Conservation (phyloP, 495 filamentous ascomycete species). For the Glarea lozoyensis region DNA sequence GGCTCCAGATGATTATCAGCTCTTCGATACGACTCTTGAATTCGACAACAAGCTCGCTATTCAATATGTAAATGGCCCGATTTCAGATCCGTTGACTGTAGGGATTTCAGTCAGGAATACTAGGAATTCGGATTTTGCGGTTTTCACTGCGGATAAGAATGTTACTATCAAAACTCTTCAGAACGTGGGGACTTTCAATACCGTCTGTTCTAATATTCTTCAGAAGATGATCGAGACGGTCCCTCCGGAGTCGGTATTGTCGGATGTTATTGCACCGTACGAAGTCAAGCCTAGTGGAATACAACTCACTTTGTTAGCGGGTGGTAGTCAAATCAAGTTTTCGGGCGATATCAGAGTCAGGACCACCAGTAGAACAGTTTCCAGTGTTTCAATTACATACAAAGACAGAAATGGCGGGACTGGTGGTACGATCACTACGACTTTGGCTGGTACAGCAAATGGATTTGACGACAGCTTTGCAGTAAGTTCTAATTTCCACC, state of each 20-base stretch:
- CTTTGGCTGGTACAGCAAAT: conserved; percentile 32
- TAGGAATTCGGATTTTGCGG: conserved; percentile 44
- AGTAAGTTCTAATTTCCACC: conserved; percentile 24
- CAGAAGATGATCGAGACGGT: conserved; percentile 56
- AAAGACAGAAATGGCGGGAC: conserved; percentile 23
- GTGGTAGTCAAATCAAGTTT: conserved; percentile 26
- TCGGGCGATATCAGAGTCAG: conserved; percentile 31
- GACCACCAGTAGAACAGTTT: conserved; percentile 23
- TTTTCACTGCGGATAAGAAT: conserved; percentile 49
- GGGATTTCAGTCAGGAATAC: conserved; percentile 29
- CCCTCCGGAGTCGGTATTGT: conserved; percentile 35
- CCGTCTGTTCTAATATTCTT: conserved; percentile 40
- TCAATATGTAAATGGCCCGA: conserved; percentile 46
- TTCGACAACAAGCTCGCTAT: conserved; percentile 49
- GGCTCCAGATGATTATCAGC: conserved; percentile 36
- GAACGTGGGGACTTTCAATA: conserved; percentile 30
- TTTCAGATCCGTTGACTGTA: conserved; percentile 42
- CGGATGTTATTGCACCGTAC: conserved; percentile 44
- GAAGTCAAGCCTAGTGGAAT: conserved; percentile 46
- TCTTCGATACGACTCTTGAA: conserved; percentile 28
- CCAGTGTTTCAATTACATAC: conserved; percentile 27
- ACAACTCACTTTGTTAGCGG: conserved; percentile 28
- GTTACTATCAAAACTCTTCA: conserved; percentile 42
- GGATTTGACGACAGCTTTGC: conserved; percentile 53
- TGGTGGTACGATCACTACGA: conserved; percentile 30